These are phyloP conservation scores for Solanum okadae DNA, from an alignment of 257 asterid genomes.

Conservation along the genomic window DNA sequence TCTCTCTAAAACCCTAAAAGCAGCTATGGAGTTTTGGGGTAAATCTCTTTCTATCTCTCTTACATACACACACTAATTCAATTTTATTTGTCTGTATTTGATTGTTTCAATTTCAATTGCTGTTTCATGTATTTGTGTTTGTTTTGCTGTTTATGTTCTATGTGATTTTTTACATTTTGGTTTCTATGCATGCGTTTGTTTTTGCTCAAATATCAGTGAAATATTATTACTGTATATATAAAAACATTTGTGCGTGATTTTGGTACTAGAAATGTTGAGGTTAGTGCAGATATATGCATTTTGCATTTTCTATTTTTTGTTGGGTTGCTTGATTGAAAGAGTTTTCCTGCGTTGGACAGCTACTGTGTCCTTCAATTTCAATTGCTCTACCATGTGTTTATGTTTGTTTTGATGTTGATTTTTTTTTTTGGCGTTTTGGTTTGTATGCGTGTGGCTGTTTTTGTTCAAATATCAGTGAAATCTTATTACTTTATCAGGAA, in stretches of 20 bases:
- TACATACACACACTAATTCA: not conserved
- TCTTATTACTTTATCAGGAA: not conserved
- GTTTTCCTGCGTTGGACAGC: not conserved
- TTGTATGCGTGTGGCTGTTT: not conserved
- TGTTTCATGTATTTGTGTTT: not conserved
- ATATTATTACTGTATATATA: not conserved
- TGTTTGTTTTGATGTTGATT: not conserved
- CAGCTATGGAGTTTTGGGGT: slow-evolving; percentile 71
- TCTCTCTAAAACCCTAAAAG: not conserved
- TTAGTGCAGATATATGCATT: not conserved
- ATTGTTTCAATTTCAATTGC: not conserved
- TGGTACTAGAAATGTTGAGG: not conserved
- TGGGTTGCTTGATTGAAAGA: not conserved
- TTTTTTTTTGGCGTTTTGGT: not conserved
- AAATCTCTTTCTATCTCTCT: not conserved
- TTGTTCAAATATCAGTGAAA: not conserved
- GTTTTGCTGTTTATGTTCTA: not conserved
- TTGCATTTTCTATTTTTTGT: not conserved
- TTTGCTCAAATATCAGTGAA: not conserved
- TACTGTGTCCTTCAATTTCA: not conserved
- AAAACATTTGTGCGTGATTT: not conserved
- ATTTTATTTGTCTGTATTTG: not conserved
- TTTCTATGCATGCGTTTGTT: not conserved
- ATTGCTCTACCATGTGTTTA: not conserved
- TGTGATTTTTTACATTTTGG: not conserved